Percentiles rank a stretch among this genome's conserved stretches.
phyloP scores from a whole-genome alignment of 1,284 basidiomycete genomes.

The Phellinidium pouzarii region DNA sequence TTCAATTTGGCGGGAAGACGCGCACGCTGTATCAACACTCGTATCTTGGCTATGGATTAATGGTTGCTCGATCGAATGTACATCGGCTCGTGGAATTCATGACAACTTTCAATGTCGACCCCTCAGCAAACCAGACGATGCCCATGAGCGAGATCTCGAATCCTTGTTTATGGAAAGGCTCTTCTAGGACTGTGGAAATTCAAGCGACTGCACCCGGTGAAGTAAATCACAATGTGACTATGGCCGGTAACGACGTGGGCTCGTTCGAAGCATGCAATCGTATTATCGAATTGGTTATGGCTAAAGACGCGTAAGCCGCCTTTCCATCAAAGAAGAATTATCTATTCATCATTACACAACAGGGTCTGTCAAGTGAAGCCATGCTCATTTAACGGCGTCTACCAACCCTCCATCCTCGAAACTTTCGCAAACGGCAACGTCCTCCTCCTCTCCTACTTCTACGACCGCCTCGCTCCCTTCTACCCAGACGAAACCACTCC shows the following conservation, averaged over 20 bases:
- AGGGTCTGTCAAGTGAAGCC: constrained; percentile 86
- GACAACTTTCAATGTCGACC: constrained; percentile 36
- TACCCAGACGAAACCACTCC: constrained; percentile 35
- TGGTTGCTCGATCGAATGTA: constrained; percentile 81
- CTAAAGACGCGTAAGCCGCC: constrained; percentile 82
- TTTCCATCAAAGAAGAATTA: constrained; percentile 9
- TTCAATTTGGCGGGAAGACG: constrained; percentile 67
- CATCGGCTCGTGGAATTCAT: constrained; percentile 90
- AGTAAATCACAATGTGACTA: constrained; percentile 58
- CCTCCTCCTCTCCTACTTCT: constrained; percentile 93
- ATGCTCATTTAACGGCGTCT: constrained; percentile 96
- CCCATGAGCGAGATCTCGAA: constrained; percentile 36
- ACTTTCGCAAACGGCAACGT: constrained; percentile 79
- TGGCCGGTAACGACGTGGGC: constrained; percentile 76
- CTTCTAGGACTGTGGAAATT: constrained; percentile 62
- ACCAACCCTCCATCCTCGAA: constrained; percentile 91
- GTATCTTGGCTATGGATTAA: constrained; percentile 93
- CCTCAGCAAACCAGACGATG: background rate
- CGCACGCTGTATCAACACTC: constrained; percentile 90
- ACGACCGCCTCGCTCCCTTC: constrained; percentile 86
- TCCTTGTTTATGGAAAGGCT: constrained; percentile 77
- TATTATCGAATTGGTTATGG: constrained; percentile 87
- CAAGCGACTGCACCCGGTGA: constrained; percentile 45
- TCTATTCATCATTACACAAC: background rate
- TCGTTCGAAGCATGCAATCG: constrained; percentile 83